Evolutionary conservation across 108 stramenopile species (phyloP).

Genomic region (Cyclotella distinguenda): DNA sequence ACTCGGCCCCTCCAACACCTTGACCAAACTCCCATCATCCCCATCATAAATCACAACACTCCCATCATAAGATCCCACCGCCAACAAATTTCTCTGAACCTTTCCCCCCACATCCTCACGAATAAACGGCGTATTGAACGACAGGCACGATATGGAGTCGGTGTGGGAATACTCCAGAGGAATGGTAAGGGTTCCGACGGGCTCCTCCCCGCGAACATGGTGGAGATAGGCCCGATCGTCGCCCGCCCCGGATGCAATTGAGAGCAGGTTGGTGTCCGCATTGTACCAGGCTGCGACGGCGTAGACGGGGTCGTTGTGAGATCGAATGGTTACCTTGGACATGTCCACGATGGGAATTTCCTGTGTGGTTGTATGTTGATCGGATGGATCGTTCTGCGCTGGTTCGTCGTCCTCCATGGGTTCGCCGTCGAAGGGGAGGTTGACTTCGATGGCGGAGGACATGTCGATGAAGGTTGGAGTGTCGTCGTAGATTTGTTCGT

Average conservation of each 20-base stretch:
- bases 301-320: constrained; percentile 74
- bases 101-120: constrained; percentile 31
- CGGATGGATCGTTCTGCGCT: constrained; percentile 2
- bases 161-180: constrained; percentile 69
- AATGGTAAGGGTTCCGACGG: constrained; percentile 2
- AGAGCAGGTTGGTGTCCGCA: constrained; percentile 42
- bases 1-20: constrained; percentile 89
- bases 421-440: constrained; percentile 50
- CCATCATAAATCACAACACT: constrained; percentile 80
- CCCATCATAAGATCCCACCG: constrained; percentile 89
- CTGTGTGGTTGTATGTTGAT: constrained; percentile 9
- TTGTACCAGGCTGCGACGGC: constrained; percentile 63
- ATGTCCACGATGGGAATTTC: constrained; percentile 40
- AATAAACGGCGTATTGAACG: constrained; percentile 71
- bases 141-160: constrained; percentile 86
- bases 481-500: constrained; percentile 54
- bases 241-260: constrained; percentile 84
- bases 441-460: constrained; percentile 75
- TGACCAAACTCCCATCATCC: constrained; percentile 49
- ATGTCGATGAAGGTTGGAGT: constrained; percentile 65
- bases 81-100: constrained; percentile 55
- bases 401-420: constrained; percentile 51
- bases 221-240: constrained; percentile 93
- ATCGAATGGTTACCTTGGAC: constrained; percentile 45
- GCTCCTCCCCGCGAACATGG: constrained; percentile 9